Percentiles rank a stretch among this genome's conserved stretches.
phyloP scores from a whole-genome alignment of 2,329 filamentous ascomycete species.

The Dactylellina leptospora region DNA sequence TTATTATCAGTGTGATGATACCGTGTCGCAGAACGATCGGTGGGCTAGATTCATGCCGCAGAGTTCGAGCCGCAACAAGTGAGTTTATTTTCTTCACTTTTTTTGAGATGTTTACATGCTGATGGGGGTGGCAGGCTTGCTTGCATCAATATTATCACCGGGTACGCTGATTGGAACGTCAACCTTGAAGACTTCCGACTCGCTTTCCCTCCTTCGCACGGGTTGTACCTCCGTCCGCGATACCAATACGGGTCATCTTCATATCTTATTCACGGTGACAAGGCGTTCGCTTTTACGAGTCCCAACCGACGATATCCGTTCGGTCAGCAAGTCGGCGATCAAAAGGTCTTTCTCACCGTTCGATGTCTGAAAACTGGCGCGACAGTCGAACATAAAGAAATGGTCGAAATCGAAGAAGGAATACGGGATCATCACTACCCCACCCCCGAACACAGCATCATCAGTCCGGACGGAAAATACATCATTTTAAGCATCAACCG shows the following conservation, averaged over 20 bases:
- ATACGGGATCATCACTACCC: slow-evolving; percentile 15
- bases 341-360: slow-evolving; percentile 27
- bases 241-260: slow-evolving; percentile 18
- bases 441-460: slow-evolving; percentile 31
- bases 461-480: slow-evolving; percentile 38
- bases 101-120: background rate
- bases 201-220: slow-evolving; percentile 19
- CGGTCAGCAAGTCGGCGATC: background rate
- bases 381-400: slow-evolving; percentile 4
- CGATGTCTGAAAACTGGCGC: slow-evolving; percentile 31
- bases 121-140: slow-evolving; percentile 17
- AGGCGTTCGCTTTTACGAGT: slow-evolving; percentile 33
- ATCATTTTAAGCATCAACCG: slow-evolving; percentile 24
- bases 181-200: slow-evolving; percentile 27
- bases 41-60: slow-evolving; percentile 17
- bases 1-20: slow-evolving; percentile 31
- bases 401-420: slow-evolving; percentile 15
- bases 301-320: slow-evolving; percentile 13
- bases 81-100: background rate
- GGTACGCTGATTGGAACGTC: slow-evolving; percentile 47
- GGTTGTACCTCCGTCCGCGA: slow-evolving; percentile 32
- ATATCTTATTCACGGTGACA: slow-evolving; percentile 28
- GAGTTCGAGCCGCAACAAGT: slow-evolving; percentile 33
- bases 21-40: background rate
- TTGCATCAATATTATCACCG: slow-evolving; percentile 45